phyloP scores from a whole-genome alignment of 2,329 filamentous ascomycete genomes.

The Aulographum hederae region DNA sequence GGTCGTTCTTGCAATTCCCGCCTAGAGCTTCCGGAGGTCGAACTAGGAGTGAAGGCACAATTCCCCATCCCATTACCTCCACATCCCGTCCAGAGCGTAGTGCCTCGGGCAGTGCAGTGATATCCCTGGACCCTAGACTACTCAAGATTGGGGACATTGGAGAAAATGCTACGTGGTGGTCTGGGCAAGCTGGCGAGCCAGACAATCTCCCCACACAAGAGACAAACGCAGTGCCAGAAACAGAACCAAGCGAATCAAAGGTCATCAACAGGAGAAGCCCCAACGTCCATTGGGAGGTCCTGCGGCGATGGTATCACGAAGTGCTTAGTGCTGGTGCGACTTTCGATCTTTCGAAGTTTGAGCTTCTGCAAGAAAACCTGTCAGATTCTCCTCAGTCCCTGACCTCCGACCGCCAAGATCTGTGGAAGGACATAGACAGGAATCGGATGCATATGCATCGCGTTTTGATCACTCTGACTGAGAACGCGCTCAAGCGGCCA shows the following conservation, averaged over 20 bases:
- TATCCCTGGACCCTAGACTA: conserved; percentile 7
- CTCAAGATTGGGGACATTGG: not conserved
- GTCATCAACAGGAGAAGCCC: not conserved
- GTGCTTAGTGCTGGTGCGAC: not conserved
- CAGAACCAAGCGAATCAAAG: not conserved
- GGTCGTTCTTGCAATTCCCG: too few species aligned
- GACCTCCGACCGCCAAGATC: not conserved
- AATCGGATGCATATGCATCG: conserved; percentile 34
- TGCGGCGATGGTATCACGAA: not conserved
- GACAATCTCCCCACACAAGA: not conserved
- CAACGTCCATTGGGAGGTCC: not conserved
- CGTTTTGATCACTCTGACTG: conserved; percentile 57
- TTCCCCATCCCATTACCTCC: too few species aligned
- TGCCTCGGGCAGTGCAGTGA: too few species aligned
- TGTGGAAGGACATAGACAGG: not conserved
- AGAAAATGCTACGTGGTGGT: not conserved
- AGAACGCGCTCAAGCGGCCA: conserved; percentile 64
- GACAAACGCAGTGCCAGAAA: not conserved
- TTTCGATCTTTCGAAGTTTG: not conserved
- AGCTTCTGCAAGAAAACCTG: not conserved
- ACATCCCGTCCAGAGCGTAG: too few species aligned
- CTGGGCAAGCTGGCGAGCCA: not conserved
- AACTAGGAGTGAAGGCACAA: too few species aligned
- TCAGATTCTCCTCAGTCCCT: not conserved
- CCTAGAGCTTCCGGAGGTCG: too few species aligned